A percentile compares a stretch with the other conserved stretches of the same genome.
Conservation (phyloP, 306 rosid genomes). For the Inga oerstediana region DNA sequence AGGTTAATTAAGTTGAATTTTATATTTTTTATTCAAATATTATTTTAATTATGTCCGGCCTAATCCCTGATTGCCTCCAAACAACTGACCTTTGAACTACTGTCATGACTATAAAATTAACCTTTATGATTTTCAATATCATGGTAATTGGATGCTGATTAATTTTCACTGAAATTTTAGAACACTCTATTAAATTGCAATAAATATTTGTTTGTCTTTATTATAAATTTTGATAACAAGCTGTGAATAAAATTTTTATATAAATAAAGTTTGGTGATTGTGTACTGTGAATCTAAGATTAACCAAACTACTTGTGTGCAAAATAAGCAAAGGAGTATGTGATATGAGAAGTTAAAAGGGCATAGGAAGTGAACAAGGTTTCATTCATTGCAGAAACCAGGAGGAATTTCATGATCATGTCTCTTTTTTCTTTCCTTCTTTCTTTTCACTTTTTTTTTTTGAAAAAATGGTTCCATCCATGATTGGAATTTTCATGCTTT, state of each 20-base stretch:
- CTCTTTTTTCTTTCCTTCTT: neutral
- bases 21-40: no score
- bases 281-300: constrained; percentile 15
- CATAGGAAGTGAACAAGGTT: constrained; percentile 28
- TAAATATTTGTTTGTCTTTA: neutral
- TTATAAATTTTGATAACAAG: neutral
- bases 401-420: constrained; percentile 36
- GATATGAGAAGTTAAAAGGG: constrained; percentile 37
- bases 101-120: no score
- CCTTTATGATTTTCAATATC: neutral
- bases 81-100: no score
- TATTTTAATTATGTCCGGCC: no score
- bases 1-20: no score
- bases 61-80: no score
- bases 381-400: constrained; percentile 33
- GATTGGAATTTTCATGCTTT: constrained; percentile 48
- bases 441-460: neutral
- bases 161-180: neutral
- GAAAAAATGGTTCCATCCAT: constrained; percentile 41
- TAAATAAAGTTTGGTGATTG: neutral
- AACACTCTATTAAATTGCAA: neutral
- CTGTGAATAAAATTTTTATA: neutral
- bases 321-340: constrained; percentile 21
- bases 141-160: neutral
- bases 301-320: constrained; percentile 23